A percentile compares a stretch with the other conserved stretches of the same genome.
Conservation (phyloP, 331 rosid genomes). For the Stylosanthes scabra region DNA sequence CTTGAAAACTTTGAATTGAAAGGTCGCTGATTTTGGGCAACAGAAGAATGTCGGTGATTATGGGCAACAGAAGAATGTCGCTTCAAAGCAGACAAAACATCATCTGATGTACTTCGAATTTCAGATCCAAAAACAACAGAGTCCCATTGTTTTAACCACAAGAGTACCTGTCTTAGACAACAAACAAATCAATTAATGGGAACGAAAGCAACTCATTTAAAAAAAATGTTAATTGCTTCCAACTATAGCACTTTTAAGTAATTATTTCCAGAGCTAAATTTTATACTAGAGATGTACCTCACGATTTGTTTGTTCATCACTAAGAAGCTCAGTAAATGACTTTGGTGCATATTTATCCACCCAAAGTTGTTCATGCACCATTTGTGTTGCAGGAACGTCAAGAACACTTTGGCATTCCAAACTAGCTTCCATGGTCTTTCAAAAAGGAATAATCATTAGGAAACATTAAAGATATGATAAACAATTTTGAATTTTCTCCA, state of each 20-base stretch:
- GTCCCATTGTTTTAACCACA: conserved; percentile 98
- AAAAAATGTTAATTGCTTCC: conserved; percentile 19
- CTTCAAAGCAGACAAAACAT: conserved; percentile 85
- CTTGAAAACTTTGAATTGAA: conserved; percentile 56
- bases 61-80: conserved; percentile 81
- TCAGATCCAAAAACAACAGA: conserved; percentile 87
- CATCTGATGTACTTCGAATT: conserved; percentile 82
- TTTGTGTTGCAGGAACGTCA: conserved; percentile 59
- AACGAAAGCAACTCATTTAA: conserved; percentile 25
- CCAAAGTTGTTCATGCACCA: conserved; percentile 78
- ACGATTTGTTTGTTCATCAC: conserved; percentile 97
- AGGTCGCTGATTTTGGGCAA: conserved; percentile 66
- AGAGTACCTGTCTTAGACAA: conserved; percentile 69
- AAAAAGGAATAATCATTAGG: conserved; percentile 29
- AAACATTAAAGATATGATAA: conserved; percentile 11
- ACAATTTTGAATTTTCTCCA: conserved; percentile 12
- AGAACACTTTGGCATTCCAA: conserved; percentile 55
- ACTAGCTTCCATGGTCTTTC: conserved; percentile 76
- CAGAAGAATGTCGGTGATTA: conserved; percentile 71
- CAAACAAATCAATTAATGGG: conserved; percentile 24
- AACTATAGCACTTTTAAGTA: conserved; percentile 23
- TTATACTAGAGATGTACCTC: conserved; percentile 61
- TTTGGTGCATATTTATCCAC: conserved; percentile 92
- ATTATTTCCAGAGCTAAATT: conserved; percentile 11
- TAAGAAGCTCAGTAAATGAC: conserved; percentile 93